Evolutionary conservation across 2,329 filamentous ascomycete species (phyloP), one percentile per base, ranked within the genome.

Genomic region (Penicillium hesseltinei): DNA sequence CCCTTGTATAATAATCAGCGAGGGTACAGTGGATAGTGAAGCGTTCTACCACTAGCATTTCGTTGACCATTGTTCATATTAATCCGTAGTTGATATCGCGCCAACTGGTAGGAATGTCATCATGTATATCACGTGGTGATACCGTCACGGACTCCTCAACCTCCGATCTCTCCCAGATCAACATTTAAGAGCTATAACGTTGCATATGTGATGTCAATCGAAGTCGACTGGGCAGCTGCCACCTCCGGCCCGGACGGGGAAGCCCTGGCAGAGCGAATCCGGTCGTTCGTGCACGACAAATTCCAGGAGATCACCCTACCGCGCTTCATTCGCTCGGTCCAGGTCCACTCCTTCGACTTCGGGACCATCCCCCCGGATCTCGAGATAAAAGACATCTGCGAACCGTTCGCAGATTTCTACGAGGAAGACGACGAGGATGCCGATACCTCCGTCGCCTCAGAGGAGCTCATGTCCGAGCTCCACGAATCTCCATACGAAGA

Each of bases 391-490:
- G 94, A 97, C 74, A 92, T 99, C 60, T 95, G 93, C 66, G 92
- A 99, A 72, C 94, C 94, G 2, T 83, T 97, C 57, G 88, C 92
- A 0, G 94, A 99, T 69, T 99, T 99, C 71, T 99, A 99, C 79
- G 94, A 97, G 38, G 88, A 89, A 58, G 82, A 84, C 23, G 80
- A 84, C 27, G 82, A 84, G 39, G 82, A 86, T 13, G 75, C 76
- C n/a, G 64, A 72, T 21, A 60, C 68, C 15, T 76, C 74, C 15
- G 72, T 72, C n/a, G 64, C 68, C 13, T 74, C 73, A 2, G 73
- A 73, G 43, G 73, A 72, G 51, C 65, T 72, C 47, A 64, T 56
- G 39, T 61, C 62, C 29, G 67, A 66, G 33, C 59, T 66, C 17
- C 63, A 67, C 52, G 66, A 70, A 43, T 66, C 67, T 9, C 61